phyloP scores from a whole-genome alignment of 2,329 filamentous ascomycete species.

The Tothia fuscella region DNA sequence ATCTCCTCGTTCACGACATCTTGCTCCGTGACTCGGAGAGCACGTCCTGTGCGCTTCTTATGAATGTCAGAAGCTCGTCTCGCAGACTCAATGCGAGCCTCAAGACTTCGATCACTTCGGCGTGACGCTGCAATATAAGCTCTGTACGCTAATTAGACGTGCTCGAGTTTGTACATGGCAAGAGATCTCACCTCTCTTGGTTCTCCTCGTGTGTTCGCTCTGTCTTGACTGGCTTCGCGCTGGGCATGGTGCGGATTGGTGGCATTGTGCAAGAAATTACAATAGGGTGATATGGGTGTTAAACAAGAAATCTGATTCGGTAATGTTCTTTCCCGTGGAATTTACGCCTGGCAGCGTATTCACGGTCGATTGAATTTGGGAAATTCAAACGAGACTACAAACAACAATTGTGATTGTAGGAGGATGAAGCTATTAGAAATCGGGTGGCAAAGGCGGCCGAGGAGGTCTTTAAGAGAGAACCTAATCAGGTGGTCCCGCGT shows the following conservation, averaged over 20 bases:
- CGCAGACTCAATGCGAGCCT: slow-evolving; percentile 80
- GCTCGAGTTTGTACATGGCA: not conserved
- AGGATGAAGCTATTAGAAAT: too few relatives aligned
- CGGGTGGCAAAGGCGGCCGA: too few relatives aligned
- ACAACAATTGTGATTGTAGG: too few relatives aligned
- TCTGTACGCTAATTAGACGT: slow-evolving; percentile 29
- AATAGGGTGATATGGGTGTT: too few relatives aligned
- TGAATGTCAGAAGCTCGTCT: slow-evolving; percentile 82
- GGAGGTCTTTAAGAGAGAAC: too few relatives aligned
- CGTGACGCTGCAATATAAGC: slow-evolving; percentile 88
- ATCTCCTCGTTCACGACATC: slow-evolving; percentile 87
- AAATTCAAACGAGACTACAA: too few relatives aligned
- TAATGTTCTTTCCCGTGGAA: too few relatives aligned
- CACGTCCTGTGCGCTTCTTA: slow-evolving; percentile 73
- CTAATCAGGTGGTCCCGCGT: too few relatives aligned
- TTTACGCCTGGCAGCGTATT: too few relatives aligned
- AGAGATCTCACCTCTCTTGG: slow-evolving; percentile 48
- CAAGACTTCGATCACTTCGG: slow-evolving; percentile 72
- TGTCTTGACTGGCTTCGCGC: slow-evolving; percentile 43
- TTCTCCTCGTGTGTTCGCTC: slow-evolving; percentile 72
- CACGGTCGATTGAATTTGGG: too few relatives aligned
- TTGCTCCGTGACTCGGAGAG: slow-evolving; percentile 68
- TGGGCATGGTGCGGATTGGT: slow-evolving; percentile 22
- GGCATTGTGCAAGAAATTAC: slow-evolving; percentile 26
- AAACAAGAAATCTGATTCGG: too few relatives aligned